A percentile compares a stretch with the other conserved stretches of the same genome.
phyloP scores from a whole-genome alignment of 768 basidiomycete species.

The Paxillus involutus region DNA sequence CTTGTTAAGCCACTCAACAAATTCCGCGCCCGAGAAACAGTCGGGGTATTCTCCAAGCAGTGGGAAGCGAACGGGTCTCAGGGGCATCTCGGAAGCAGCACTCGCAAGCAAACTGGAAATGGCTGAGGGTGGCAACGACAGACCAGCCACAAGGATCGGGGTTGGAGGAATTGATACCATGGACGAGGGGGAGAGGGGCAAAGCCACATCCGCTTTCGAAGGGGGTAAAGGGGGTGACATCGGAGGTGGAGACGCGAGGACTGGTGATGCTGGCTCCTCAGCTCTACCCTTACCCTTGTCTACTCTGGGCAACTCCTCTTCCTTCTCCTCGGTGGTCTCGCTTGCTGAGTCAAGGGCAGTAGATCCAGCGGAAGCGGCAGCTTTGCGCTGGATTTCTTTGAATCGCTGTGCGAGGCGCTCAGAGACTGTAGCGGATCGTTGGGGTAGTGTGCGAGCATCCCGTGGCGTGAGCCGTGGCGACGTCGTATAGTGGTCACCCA shows the following conservation, averaged over 20 bases:
- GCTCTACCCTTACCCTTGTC: constrained; percentile 85
- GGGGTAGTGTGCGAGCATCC: constrained; percentile 55
- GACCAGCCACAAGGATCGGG: constrained; percentile 73
- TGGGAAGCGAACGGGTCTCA: constrained; percentile 73
- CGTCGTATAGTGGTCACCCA: constrained; percentile 75
- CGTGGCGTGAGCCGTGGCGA: constrained; percentile 68
- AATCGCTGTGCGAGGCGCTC: constrained; percentile 86
- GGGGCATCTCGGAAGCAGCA: constrained; percentile 69
- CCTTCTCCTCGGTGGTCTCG: constrained; percentile 32
- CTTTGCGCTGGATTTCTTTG: constrained; percentile 70
- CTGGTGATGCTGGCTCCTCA: constrained; percentile 37
- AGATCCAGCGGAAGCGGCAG: constrained; percentile 33
- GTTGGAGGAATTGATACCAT: constrained; percentile 42
- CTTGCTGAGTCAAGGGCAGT: constrained; percentile 18
- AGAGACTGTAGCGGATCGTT: constrained; percentile 76
- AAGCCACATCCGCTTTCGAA: constrained; percentile 35
- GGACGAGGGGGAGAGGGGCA: constrained; percentile 27
- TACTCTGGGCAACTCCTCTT: constrained; percentile 47
- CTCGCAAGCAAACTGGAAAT: constrained; percentile 69
- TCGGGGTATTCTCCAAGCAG: constrained; percentile 83
- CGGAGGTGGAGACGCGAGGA: constrained; percentile 51
- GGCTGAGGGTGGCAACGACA: constrained; percentile 62
- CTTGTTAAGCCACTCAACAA: constrained; percentile 79
- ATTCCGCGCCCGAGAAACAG: constrained; percentile 87
- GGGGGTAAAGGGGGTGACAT: constrained; percentile 63